Base-by-base conservation (phyloP, 805 yeast genomes). In the Yamadazyma tumulicola region DNA sequence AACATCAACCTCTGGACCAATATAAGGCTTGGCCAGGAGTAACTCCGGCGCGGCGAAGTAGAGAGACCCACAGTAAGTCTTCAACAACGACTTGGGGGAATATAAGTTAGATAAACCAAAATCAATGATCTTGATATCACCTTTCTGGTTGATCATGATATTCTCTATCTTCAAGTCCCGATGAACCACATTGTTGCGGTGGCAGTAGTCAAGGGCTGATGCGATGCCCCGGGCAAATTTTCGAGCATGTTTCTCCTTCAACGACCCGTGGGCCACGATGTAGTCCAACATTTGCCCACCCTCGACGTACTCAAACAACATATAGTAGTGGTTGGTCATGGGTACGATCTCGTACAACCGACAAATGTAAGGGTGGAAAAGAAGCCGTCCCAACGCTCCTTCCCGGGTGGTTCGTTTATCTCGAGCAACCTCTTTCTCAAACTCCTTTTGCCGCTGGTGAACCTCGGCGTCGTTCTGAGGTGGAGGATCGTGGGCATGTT, bases 31-130 rank as follows among this genome's bases (percentile, higher is more conserved):
- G 1, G 97, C 98, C 39, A 85, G 84, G 35, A 93, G 68, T 47
- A 93, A 70, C 59, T 93, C 99, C 0, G 99, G 99, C 0, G 99
- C 98, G 1, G 98, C 99, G 74, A 93, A 93, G 57, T 93, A 93
- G 33, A 93, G 69, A 1, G 97, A 88, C 3, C 99, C 99, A 69
- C 99, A 93, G 55, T 86, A 93, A 1, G 99, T 93, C 53, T 85
- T 86, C 53, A 93, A 75, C 36, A 87, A 65, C 27, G 79, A 69
- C 40, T 75, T 74, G 13, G 79, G 76, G 29, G 87, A 78, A 56
- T 76, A 93, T 56, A 93, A 64, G 61, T 93, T 93, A 9, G 96
- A 85, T 26, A 93, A 72, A 7, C 99, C 99, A 60, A 93, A 93
- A 64, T 93, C 99, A 43, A 93, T 93, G 48, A 93, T 83, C 57